These are phyloP conservation scores for Plasmopara viticola DNA, from an alignment of 352 stramenopile genomes.

Conservation along the genomic window DNA sequence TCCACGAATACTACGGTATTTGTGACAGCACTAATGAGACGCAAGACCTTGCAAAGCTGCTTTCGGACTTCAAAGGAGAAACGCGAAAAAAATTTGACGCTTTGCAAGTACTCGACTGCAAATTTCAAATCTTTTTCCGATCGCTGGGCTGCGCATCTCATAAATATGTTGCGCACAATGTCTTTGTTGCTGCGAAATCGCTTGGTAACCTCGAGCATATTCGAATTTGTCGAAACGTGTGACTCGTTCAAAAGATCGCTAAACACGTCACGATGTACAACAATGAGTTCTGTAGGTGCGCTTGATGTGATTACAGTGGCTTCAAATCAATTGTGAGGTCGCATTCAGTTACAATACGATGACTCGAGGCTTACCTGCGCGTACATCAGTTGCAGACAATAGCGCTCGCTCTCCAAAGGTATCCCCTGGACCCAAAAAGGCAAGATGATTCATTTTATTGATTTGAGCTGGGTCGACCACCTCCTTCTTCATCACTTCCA, in stretches of 20 bases:
- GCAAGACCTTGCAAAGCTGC: conserved; percentile 76
- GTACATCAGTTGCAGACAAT: conserved; percentile 49
- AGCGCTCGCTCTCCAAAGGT: conserved; percentile 75
- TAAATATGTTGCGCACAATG: conserved; percentile 83
- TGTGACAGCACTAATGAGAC: conserved; percentile 64
- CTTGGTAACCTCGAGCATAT: conserved; percentile 63
- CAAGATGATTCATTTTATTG: conserved; percentile 32
- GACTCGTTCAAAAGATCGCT: conserved; percentile 59
- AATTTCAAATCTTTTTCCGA: conserved; percentile 84
- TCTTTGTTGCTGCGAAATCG: conserved; percentile 83
- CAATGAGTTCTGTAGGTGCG: conserved; percentile 51
- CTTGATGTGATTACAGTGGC: conserved; percentile 55
- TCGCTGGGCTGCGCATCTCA: conserved; percentile 50
- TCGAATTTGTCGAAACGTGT: conserved; percentile 32
- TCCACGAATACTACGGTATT: conserved; percentile 81
- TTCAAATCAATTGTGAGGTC: conserved; percentile 5
- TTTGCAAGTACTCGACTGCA: conserved; percentile 78
- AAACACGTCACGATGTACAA: conserved; percentile 64
- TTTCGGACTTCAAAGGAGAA: conserved; percentile 86
- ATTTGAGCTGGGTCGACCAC: conserved; percentile 11
- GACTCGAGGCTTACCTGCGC: conserved; percentile 33
- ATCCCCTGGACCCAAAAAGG: conserved; percentile 45
- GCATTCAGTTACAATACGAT: background rate
- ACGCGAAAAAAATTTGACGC: conserved; percentile 82
- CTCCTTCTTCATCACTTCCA: conserved; percentile 47